Base-by-base conservation (phyloP, 345 rosid species). In the Citrus inodora region DNA sequence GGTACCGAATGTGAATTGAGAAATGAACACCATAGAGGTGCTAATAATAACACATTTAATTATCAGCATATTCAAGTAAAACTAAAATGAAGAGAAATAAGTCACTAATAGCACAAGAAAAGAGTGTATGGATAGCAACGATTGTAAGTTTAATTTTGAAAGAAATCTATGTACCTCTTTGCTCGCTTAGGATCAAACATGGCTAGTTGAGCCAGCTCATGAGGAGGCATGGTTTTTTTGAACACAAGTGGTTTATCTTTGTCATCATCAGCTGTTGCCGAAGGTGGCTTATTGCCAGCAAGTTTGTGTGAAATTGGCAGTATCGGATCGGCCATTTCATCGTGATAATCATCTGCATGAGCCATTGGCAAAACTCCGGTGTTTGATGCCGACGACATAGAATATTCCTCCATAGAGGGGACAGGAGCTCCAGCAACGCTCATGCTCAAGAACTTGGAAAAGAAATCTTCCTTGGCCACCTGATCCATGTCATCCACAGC, bases 151-250 rank as follows among this genome's bases (percentile, higher is more conserved):
- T 11, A 46, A 27, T 13, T 24, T 28, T 66, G 58, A 53, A 46
- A 46, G 51, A 46, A 46, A 46, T 11, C 17, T 46, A 46, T 13
- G 16, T 46, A 56, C 83, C 80, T 81, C 55, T 51, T 77, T 16
- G 83, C 83, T 25, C 73, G 79, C 65, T 77, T 81, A 14, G 83
- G 83, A 60, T 81, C 78, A 40, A 9, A 61, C 0, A 71, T 4
- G 40, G 80, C 73, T 30, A 81, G 16, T 7, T 25, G 35, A 5
- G 69, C 80, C 33, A 81, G 74, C 64, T 13, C 37, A 17, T 72
- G 28, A 58, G 70, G 70, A 48, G 74, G 10, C 61, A 77, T 76
- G 16, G 32, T 3, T 64, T 81, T 81, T 53, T 73, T 73, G 27
- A 40, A 17, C n/a, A 13, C 59, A 17, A 5, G 0, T 6, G 73